Percentiles rank a stretch among this genome's conserved stretches.
These are phyloP conservation scores for Irpex rosettiformis DNA, from an alignment of 1,284 basidiomycete species.

Conservation along the genomic window DNA sequence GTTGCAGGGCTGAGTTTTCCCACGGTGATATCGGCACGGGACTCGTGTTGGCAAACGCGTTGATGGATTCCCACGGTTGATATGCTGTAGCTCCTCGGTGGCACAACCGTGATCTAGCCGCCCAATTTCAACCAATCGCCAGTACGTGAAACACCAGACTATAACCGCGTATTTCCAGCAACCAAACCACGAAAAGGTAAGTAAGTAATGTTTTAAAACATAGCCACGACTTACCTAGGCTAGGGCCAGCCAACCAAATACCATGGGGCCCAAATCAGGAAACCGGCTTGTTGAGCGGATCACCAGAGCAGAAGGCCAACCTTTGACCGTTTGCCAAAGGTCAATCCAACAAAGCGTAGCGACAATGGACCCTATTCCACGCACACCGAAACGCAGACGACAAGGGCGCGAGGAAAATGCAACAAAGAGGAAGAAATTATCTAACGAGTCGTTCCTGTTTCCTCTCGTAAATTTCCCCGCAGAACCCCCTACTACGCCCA, in stretches of 20 bases:
- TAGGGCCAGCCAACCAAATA: background rate
- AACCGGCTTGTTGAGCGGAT: background rate
- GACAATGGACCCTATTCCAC: background rate
- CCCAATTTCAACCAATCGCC: too few species aligned
- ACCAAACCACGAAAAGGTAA: too few species aligned
- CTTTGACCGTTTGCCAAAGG: slow-evolving; percentile 3
- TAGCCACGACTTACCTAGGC: background rate
- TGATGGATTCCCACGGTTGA: background rate
- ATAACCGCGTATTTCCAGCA: too few species aligned
- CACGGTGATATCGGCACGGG: background rate
- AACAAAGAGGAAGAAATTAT: background rate
- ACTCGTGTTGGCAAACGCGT: background rate
- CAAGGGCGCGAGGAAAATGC: background rate
- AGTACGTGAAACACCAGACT: too few species aligned
- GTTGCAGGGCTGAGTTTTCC: too few species aligned
- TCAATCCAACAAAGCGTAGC: background rate
- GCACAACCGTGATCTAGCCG: background rate
- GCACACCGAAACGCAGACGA: background rate
- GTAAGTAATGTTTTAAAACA: too few species aligned
- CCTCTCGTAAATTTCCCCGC: slow-evolving; percentile 1
- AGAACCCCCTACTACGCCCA: background rate
- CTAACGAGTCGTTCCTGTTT: background rate
- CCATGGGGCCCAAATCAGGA: background rate
- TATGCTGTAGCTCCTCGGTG: background rate
- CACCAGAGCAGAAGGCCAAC: background rate